Evolutionary conservation across 2,329 filamentous ascomycete genomes (phyloP), one percentile per base, ranked within the genome.

Genomic region (Diaporthe sp.): DNA sequence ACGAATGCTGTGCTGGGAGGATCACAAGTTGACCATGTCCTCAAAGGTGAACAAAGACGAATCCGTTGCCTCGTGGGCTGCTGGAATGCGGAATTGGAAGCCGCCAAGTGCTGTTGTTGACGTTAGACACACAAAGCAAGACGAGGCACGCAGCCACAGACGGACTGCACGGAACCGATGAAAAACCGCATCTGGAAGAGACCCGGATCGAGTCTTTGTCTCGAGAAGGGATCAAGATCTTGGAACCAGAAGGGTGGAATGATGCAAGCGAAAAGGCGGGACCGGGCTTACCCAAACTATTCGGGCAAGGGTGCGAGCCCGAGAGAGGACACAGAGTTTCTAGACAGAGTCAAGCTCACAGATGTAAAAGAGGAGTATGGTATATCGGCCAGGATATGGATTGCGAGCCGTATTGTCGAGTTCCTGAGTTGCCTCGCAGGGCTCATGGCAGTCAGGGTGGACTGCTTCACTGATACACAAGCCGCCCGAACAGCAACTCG

Each of bases 81-180:
- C 25, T 68, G 51, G 61, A 71, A 71, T 71, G 46, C 62, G 39
- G 31, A 55, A 70, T 13, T 49, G 53, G 44, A 13, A 39, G 72
- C 42, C 37, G 46, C 46, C 39, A 46, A 60, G 46, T 55, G 53
- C 58, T 65, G 71, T 25, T 42, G 28, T 55, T 65, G 71, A 57
- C 46, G 25, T 62, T 65, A 73, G 71, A 65, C 12, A 62, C 71
- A 73, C 58, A 73, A 73, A 42, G 58, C 19, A 34, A 65, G 71
- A 65, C 17, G 58, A 44, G 71, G 58, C 34, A 65, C 46, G 60
- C 46, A 55, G 31, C 57, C 28, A 61, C 34, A 31, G 42, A 49
- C 37, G 42, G 62, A 71, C 44, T 49, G 60, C 6, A 44, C 28
- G 51, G 67, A 42, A 28, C 25, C 49, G 39, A 67, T 8, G 28